Evolutionary conservation across 768 basidiomycete species (phyloP), one percentile per base, ranked within the genome.

Genomic region (Mycena albidolilacea): DNA sequence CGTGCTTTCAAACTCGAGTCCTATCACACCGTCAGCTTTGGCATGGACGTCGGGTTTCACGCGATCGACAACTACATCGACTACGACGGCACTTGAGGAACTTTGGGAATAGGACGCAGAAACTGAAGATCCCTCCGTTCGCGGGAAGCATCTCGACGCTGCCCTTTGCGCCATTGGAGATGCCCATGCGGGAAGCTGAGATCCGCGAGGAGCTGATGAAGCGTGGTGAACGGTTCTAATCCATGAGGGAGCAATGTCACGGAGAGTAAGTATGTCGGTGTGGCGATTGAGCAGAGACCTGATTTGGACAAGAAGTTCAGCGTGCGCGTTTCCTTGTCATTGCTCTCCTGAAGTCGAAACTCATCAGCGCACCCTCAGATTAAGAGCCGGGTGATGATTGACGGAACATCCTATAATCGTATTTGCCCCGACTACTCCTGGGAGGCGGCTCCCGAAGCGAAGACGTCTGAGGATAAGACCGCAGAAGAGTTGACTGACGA

Each of bases 141-240:
- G 48, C 14, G 6, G 74, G 74, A 8, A 64, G 57, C 19, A 75
- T 75, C 57, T 41, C 61, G 6, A 57, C 50, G 10, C 48, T 75
- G 43, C 46, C 61, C 37, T 62, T 67, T 23, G 70, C 90, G 35
- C 89, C 90, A 0, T 77, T 94, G 54, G 81, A 83, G 48, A 82
- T 93, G 52, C 85, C 86, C n/a, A 80, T 85, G 5, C 92, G 93
- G 1, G 92, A 93, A 73, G 83, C 81, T 75, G 89, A 90, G 72
- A 92, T 92, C 71, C 78, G 79, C 3, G 87, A 89, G 57, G 80
- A 93, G 19, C 75, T 95, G 39, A 75, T 75, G 46, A 59, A 69
- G 58, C 70, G 74, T 9, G 74, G 74, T 5, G 48, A 38, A 23
- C 66, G 70, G 52, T 75, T 72, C 58, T 62, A 75, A 52, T 65